Evolutionary conservation across 169 alveolate genomes (phyloP), one percentile per base, ranked within the genome.

Genomic region (Eimeria falciformis): DNA sequence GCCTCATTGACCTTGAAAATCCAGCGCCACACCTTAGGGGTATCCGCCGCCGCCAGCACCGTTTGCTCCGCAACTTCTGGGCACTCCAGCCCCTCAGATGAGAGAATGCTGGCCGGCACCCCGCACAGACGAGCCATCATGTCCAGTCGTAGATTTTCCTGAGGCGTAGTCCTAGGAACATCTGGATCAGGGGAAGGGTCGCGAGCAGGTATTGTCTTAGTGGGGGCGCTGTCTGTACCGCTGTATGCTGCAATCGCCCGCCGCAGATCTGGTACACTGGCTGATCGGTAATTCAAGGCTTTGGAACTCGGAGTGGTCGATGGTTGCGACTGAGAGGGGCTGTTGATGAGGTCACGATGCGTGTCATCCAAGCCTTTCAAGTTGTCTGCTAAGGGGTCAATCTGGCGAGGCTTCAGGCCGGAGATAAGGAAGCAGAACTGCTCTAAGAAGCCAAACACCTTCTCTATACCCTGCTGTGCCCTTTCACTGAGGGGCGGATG

Each of bases 11-110:
- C 77, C 9, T 89, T 86, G 91, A 91, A 45, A 18, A 93, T 88
- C 93, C 94, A 95, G 50, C 93, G 69, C 96, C 96, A 95, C 68
- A 95, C 94, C 47, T 82, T 94, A 29, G 94, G 73, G 4, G 94
- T 91, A 40, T 95, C 96, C 53, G 90, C 93, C 55, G 93, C 95
- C 0, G 95, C 93, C 53, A 95, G 43, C 50, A 95, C 96, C 33
- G 94, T 95, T 62, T 93, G 95, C 29, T 91, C 95, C 17, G 89
- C 77, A 66, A 91, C 88, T 55, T 18, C 50, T 12, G 95, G 96
- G 27, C 90, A 40, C 37, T 50, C 81, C 45, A 93, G 46, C n/a
- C 66, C 69, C 50, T 88, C 93, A 2, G 77, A 0, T 37, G 29
- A 25, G 21, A 90, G 73, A 50, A 90, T 78, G 18, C 11, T 23